phyloP scores from a whole-genome alignment of 768 basidiomycete species.

The Lactifluus echinatus region DNA sequence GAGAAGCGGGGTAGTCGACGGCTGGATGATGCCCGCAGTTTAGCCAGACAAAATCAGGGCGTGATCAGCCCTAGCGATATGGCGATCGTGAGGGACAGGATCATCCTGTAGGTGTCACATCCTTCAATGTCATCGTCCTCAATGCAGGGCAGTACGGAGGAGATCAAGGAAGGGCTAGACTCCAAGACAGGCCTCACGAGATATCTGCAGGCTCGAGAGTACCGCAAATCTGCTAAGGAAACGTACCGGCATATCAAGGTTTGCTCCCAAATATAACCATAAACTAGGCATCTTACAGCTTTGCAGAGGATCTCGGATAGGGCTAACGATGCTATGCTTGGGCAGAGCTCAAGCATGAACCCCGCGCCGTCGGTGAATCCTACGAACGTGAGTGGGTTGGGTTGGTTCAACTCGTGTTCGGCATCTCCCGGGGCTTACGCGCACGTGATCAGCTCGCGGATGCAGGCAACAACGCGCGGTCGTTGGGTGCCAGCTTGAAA shows the following conservation, averaged over 20 bases:
- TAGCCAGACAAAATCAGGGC: background rate
- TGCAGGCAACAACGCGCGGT: background rate
- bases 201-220: slow-evolving; percentile 7
- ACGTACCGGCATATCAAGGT: slow-evolving; percentile 2
- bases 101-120: background rate
- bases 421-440: background rate
- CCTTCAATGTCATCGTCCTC: background rate
- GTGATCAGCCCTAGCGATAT: background rate
- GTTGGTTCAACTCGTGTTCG: background rate
- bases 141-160: background rate
- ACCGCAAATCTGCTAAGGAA: background rate
- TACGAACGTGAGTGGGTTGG: background rate
- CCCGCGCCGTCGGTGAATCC: too few relatives aligned
- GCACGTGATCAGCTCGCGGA: background rate
- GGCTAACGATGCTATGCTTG: background rate
- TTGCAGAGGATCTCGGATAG: slow-evolving; percentile 1
- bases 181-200: background rate
- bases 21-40: background rate
- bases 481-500: background rate
- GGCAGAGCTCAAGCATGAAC: background rate
- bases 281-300: background rate
- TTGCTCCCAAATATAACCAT: background rate
- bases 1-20: background rate
- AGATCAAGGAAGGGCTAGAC: background rate
- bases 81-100: background rate